Evolutionary conservation across 148 eudicot species (phyloP), one percentile per base, ranked within the genome.

Genomic region (Polygonum aviculare): DNA sequence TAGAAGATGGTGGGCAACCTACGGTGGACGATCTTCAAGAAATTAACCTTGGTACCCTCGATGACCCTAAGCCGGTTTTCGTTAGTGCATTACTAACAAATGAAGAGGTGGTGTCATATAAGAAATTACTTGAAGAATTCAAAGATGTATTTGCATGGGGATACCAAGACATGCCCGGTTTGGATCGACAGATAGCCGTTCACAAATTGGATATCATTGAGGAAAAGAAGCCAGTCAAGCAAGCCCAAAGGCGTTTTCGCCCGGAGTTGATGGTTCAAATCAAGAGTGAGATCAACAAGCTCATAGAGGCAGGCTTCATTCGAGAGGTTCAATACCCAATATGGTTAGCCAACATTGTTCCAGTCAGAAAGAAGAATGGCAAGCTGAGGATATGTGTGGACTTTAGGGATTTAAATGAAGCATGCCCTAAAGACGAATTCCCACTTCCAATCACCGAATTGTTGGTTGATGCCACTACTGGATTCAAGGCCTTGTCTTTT

Each of bases 91-190:
- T 48, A 12, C 39, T 45, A 8, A 35, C 26, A 12, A 2, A 19
- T n/a, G 41, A 10, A 3, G 60, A 69, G 1, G 5, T 21, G 57
- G 57, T 51, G 19, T n/a, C 18, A 2, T 51, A 51, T 16, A n/a
- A 31, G 35, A 1, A 21, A 4, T 26, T 59, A 55, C 38, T 81
- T 75, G 74, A 47, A 75, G 21, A 48, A 45, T 74, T 55, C 73
- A 81, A 81, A 74, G 69, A 33, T 50, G 44, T 36, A 2, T 31
- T 78, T 33, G 73, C 73, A 0, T 69, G 48, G 73, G 47, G 21
- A 7, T 15, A 69, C 15, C 41, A 5, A 19, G 47, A 69, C 2
- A 38, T 69, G 73, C 18, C 22, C 1, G 18, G 71, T 39, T 51
- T 54, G 33, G 35, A 45, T 35, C 75, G 45, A 69, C 26, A 77